These are phyloP conservation scores for Amyloporia xantha DNA, from an alignment of 768 basidiomycete species.

Conservation along the genomic window DNA sequence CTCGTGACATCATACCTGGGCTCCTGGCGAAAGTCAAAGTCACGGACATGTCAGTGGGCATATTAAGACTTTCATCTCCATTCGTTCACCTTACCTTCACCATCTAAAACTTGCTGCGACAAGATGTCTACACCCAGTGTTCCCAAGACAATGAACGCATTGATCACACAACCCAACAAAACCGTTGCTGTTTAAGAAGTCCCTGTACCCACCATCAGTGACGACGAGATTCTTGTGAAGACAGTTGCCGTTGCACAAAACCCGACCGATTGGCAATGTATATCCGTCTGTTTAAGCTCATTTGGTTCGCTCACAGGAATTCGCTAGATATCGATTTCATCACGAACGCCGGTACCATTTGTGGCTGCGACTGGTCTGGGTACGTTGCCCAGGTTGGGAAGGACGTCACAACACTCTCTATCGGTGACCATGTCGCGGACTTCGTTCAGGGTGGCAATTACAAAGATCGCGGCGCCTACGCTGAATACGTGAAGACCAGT, in stretches of 20 bases:
- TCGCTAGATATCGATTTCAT: slow-evolving; percentile 7
- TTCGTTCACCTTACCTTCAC: neutral
- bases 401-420: slow-evolving; percentile 6
- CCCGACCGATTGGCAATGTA: slow-evolving; percentile 22
- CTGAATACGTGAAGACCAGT: slow-evolving; percentile 22
- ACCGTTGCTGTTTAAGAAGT: slow-evolving; percentile 14
- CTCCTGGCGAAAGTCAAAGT: too few relatives aligned
- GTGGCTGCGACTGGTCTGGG: slow-evolving; percentile 24
- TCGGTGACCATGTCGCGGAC: slow-evolving; percentile 25
- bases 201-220: slow-evolving; percentile 17
- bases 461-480: slow-evolving; percentile 19
- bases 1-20: too few relatives aligned
- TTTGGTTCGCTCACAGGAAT: neutral
- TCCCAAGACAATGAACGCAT: slow-evolving; percentile 2
- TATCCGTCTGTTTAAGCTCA: neutral
- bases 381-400: slow-evolving; percentile 18
- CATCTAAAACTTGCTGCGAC: slow-evolving; percentile 1
- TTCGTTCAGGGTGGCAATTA: slow-evolving; percentile 20
- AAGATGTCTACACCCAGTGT: slow-evolving; percentile 6
- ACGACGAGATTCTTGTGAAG: slow-evolving; percentile 22
- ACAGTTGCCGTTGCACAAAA: slow-evolving; percentile 20
- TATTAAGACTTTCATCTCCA: too few relatives aligned
- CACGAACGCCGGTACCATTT: slow-evolving; percentile 12
- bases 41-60: too few relatives aligned
- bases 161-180: slow-evolving; percentile 6